Conservation (phyloP, 2,329 filamentous ascomycete species). For the Monilinia vaccinii-corymbosi region DNA sequence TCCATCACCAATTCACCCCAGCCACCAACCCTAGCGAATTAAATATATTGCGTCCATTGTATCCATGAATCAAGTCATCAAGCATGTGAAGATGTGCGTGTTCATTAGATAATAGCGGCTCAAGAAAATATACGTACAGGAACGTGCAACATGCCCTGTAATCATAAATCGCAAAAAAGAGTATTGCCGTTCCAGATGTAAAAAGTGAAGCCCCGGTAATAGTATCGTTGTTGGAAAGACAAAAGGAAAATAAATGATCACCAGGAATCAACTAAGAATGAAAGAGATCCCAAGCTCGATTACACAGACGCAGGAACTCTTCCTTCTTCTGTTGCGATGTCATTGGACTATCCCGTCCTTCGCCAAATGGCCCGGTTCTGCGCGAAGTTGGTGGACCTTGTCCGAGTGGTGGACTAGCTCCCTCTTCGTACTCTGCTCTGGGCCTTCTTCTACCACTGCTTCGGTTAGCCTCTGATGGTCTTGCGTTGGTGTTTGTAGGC, state of each 20-base stretch:
- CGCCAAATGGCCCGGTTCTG: slow-evolving; percentile 61
- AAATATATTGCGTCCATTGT: slow-evolving; percentile 6
- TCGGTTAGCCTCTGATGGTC: slow-evolving; percentile 28
- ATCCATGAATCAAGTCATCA: slow-evolving; percentile 1
- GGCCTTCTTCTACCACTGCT: slow-evolving; percentile 64
- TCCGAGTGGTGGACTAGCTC: slow-evolving; percentile 75
- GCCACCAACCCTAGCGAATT: not conserved
- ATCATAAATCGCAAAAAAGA: not conserved
- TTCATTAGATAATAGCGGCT: not conserved
- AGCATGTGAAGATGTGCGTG: not conserved
- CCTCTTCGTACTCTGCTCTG: slow-evolving; percentile 89
- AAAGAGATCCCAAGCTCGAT: slow-evolving; percentile 92
- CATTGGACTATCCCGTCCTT: slow-evolving; percentile 74
- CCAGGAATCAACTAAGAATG: slow-evolving; percentile 53
- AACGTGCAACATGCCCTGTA: not conserved
- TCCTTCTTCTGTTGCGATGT: slow-evolving; percentile 81
- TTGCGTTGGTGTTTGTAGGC: slow-evolving; percentile 31
- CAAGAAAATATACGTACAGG: slow-evolving; percentile 4
- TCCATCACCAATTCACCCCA: not conserved
- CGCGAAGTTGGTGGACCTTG: slow-evolving; percentile 55
- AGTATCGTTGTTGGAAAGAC: not conserved
- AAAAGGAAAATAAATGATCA: not conserved
- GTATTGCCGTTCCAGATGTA: slow-evolving; percentile 1
- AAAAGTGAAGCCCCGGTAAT: slow-evolving; percentile 1
- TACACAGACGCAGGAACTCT: slow-evolving; percentile 79